Base-by-base conservation (phyloP, 257 asterid genomes). In the Fraxinus americana region DNA sequence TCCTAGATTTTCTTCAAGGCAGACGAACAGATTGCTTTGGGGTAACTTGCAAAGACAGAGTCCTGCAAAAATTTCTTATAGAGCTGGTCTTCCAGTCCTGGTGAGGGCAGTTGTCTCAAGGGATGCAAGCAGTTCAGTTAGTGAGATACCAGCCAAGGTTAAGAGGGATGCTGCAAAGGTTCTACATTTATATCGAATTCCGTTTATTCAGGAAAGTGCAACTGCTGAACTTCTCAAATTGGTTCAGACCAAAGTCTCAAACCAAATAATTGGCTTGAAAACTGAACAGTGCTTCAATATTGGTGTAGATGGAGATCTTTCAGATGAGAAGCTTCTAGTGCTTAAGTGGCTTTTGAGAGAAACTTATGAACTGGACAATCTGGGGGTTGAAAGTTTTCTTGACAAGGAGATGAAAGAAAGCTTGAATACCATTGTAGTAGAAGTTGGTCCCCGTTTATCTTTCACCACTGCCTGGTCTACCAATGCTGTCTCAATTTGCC, bases 381-480 rank as follows among this genome's bases (percentile, higher is more conserved):
- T 93, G 74, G 92, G 92, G 73, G 30, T 83, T 29, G 84, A 81
- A 36, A 95, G 99, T 82, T 95, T 90, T 82, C 89, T 95, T 41
- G 91, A 87, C 27, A 82, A 79, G 73, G 92, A 82, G 82, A 80
- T 32, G 73, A 80, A 80, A 38, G 72, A 32, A 54, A 68, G 38
- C 11, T 74, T 78, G 14, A 85, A 78, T 78, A 41, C 87, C 59
- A 82, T 89, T 48, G 70, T 91, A 23, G 78, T 95, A 63, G 97
- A 95, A 84, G 98, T 95, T 72, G 99, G 99, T 19, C 97, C 97
- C 4, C 84, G 98, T 67, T 68, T 93, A 77, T 95, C 99, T 67
- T 95, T 95, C 81, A 93, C 97, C 54, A 93, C 98, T 30, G 97
- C 99, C 6, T 95, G 98, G 98, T 95, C 99, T 39, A 82, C 98